Evolutionary conservation across 2,329 filamentous ascomycete genomes (phyloP).

Genomic region (Neurospora sp.): DNA sequence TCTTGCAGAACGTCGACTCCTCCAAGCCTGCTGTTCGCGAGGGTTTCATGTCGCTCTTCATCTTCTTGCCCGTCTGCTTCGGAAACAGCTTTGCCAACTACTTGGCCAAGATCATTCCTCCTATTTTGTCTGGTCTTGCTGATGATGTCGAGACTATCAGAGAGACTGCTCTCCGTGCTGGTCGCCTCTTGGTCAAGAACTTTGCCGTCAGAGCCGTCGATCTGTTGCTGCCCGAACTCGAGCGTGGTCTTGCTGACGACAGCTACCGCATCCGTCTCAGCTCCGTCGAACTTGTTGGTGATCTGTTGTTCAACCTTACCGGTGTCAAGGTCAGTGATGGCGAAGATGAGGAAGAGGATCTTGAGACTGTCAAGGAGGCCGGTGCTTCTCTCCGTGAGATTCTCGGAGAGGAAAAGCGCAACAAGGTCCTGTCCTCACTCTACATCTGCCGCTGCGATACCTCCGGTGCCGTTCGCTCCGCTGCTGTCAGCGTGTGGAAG

Average conservation of each 20-base stretch:
- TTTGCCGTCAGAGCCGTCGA: constrained; percentile 94
- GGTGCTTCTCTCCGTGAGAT: constrained; percentile 88
- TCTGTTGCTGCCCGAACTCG: constrained; percentile 83
- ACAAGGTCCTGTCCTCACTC: constrained; percentile 92
- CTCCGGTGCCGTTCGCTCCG: constrained; percentile 77
- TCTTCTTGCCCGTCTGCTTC: constrained; percentile 97
- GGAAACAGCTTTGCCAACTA: constrained; percentile 98
- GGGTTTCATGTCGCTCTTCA: constrained; percentile 99
- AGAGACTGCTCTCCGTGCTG: constrained; percentile 89
- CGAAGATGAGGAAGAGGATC: constrained; percentile 68
- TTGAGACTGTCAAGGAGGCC: constrained; percentile 69
- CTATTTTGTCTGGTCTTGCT: constrained; percentile 85
- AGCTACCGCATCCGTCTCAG: constrained; percentile 96
- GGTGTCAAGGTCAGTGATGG: constrained; percentile 76
- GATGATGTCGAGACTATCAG: constrained; percentile 95
- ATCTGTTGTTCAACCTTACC: constrained; percentile 93
- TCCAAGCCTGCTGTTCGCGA: constrained; percentile 84
- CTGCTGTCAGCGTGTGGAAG: constrained; percentile 93
- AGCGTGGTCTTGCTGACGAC: constrained; percentile 93
- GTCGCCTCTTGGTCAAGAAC: constrained; percentile 93
- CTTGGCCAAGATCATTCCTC: constrained; percentile 87
- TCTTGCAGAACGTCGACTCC: constrained; percentile 90
- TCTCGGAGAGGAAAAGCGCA: constrained; percentile 89
- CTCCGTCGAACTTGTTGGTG: constrained; percentile 93
- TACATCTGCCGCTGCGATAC: constrained; percentile 98